Evolutionary conservation across 805 yeast species (phyloP).

Genomic region (Metschnikowia anglica): DNA sequence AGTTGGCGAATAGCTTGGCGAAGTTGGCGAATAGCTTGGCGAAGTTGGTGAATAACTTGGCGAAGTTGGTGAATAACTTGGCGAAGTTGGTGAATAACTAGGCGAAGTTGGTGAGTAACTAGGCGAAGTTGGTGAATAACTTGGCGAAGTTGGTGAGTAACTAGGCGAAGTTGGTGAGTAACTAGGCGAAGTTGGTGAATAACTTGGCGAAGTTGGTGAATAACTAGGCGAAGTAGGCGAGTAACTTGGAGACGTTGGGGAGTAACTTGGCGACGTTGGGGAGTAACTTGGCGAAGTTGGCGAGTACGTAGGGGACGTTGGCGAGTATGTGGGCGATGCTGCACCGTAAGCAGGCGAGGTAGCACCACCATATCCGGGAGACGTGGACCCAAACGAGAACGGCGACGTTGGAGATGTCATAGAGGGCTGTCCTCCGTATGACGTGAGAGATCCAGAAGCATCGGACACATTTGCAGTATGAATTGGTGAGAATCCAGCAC

Average conservation of each 20-base stretch:
- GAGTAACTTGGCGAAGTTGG: slow-evolving; percentile 74
- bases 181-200: slow-evolving; percentile 77
- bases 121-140: slow-evolving; percentile 78
- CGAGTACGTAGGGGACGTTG: slow-evolving; percentile 41
- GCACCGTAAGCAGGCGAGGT: slow-evolving; percentile 47
- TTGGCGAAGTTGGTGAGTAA: slow-evolving; percentile 78
- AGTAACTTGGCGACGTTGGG: slow-evolving; percentile 77
- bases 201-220: slow-evolving; percentile 66
- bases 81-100: slow-evolving; percentile 68
- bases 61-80: slow-evolving; percentile 61
- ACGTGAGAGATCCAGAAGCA: slow-evolving; percentile 79
- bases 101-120: slow-evolving; percentile 66
- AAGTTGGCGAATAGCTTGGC: slow-evolving; percentile 29
- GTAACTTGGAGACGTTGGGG: slow-evolving; percentile 70
- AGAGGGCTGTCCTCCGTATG: slow-evolving; percentile 70
- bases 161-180: slow-evolving; percentile 78
- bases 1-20: slow-evolving; percentile 29
- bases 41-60: slow-evolving; percentile 23
- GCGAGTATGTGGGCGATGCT: slow-evolving; percentile 24
- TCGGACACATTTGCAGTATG: slow-evolving; percentile 82
- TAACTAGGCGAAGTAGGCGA: slow-evolving; percentile 60
- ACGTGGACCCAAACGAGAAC: slow-evolving; percentile 48
- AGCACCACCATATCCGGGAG: slow-evolving; percentile 54
- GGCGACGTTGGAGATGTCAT: slow-evolving; percentile 56
- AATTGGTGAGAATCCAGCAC: slow-evolving; percentile 89